Evolutionary conservation across 2,329 filamentous ascomycete genomes (phyloP).

Genomic region (Ascochyta pisi): DNA sequence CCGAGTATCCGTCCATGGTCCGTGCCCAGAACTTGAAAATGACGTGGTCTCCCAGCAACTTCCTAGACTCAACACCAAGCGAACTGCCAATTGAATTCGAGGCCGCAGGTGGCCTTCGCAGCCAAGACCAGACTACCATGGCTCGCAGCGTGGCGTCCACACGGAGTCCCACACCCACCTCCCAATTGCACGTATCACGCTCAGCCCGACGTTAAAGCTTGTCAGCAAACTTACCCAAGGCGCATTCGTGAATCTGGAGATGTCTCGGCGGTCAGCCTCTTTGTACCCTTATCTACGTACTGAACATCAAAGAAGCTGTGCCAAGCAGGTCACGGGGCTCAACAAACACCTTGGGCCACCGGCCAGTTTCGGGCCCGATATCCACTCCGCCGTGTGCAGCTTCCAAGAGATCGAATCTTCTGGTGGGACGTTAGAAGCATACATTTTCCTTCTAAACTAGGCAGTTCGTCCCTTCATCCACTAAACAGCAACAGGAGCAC

Average conservation of each 20-base stretch:
- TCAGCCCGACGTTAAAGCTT: slow-evolving; percentile 36
- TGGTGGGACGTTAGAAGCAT: slow-evolving; percentile 10
- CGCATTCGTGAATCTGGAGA: slow-evolving; percentile 22
- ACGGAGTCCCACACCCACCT: slow-evolving; percentile 7
- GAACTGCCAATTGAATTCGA: slow-evolving; percentile 19
- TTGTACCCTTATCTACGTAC: slow-evolving; percentile 26
- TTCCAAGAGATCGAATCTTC: slow-evolving; percentile 12
- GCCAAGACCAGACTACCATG: slow-evolving; percentile 25
- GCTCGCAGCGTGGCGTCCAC: slow-evolving; percentile 18
- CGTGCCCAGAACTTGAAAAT: slow-evolving; percentile 22
- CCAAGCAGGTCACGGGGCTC: slow-evolving; percentile 36
- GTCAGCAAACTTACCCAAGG: slow-evolving; percentile 24
- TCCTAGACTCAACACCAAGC: slow-evolving; percentile 16
- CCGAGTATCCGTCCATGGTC: slow-evolving; percentile 16
- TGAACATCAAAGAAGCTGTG: slow-evolving; percentile 20
- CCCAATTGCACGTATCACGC: slow-evolving; percentile 20
- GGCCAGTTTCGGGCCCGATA: neutral
- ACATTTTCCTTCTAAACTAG: neutral
- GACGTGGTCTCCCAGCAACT: slow-evolving; percentile 18
- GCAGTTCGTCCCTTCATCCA: neutral
- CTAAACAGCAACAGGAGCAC: slow-evolving; percentile 10
- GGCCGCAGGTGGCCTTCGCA: slow-evolving; percentile 6
- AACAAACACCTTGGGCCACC: slow-evolving; percentile 21
- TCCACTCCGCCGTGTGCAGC: slow-evolving; percentile 1
- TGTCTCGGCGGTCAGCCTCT: slow-evolving; percentile 27